Percentiles rank a stretch among this genome's conserved stretches.
These are phyloP conservation scores for Nannizzia gypsea DNA, from an alignment of 2,329 filamentous ascomycete genomes.

Conservation along the genomic window DNA sequence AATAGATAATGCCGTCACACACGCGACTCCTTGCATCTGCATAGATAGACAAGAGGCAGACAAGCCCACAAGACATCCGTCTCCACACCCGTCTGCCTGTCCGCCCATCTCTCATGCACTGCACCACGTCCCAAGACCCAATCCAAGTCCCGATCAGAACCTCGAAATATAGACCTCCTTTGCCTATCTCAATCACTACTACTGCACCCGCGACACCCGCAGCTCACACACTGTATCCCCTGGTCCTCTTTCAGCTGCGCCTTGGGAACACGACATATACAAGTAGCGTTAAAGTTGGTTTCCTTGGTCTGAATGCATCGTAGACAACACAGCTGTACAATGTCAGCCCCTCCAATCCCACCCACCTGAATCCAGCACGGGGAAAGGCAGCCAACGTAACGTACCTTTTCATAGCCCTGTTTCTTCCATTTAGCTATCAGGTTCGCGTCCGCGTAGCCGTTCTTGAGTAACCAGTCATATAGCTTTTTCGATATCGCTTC, in stretches of 20 bases:
- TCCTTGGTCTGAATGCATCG: slow-evolving; percentile 99
- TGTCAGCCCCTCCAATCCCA: no score
- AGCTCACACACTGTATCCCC: slow-evolving; percentile 86
- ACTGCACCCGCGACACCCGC: slow-evolving; percentile 81
- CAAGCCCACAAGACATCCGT: no score
- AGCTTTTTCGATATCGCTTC: slow-evolving; percentile 84
- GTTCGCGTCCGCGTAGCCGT: slow-evolving; percentile 86
- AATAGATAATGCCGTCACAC: not conserved
- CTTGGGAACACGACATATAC: slow-evolving; percentile 88
- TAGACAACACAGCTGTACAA: slow-evolving; percentile 68
- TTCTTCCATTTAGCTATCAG: slow-evolving; percentile 99
- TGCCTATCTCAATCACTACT: slow-evolving; percentile 64
- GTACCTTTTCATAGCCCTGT: slow-evolving; percentile 91
- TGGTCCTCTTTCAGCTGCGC: slow-evolving; percentile 82
- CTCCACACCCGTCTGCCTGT: not conserved
- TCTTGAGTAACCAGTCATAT: slow-evolving; percentile 95
- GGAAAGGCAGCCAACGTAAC: not conserved
- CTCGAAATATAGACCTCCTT: not conserved
- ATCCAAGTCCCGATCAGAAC: not conserved
- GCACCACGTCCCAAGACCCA: not conserved
- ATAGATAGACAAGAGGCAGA: no score
- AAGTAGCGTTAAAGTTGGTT: slow-evolving; percentile 96
- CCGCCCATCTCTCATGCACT: not conserved
- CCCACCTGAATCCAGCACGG: not conserved
- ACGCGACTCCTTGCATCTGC: not conserved